Conservation (phyloP, 495 filamentous ascomycete species). For the Aspergillus leporis region DNA sequence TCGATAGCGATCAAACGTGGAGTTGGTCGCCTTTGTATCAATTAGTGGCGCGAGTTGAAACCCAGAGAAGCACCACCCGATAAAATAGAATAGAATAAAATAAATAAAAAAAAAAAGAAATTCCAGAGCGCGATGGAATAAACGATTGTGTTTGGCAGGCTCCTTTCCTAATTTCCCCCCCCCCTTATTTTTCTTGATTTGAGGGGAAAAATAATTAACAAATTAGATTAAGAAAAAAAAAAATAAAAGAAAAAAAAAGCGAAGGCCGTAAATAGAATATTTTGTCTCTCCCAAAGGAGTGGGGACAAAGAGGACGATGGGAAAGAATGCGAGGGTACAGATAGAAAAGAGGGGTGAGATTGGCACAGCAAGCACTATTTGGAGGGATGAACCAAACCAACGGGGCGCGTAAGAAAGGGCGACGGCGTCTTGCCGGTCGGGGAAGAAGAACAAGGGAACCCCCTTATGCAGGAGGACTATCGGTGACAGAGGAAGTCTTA, state of each 20-base stretch:
- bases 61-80: conserved; percentile 13
- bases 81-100: conserved; percentile 12
- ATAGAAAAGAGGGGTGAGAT: conserved; percentile 8
- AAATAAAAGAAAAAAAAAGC: conserved; percentile 1
- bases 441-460: conserved; percentile 11
- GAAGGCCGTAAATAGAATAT: neutral
- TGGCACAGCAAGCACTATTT: conserved; percentile 8
- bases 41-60: conserved; percentile 19
- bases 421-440: conserved; percentile 9
- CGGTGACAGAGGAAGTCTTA: conserved; percentile 12
- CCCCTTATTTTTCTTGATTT: conserved; percentile 1
- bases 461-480: neutral
- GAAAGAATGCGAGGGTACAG: conserved; percentile 5
- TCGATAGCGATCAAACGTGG: conserved; percentile 7
- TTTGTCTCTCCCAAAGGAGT: conserved; percentile 3
- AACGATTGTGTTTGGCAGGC: conserved; percentile 6
- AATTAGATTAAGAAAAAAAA: neutral
- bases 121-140: conserved; percentile 8
- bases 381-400: conserved; percentile 8
- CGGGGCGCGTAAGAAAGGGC: conserved; percentile 6
- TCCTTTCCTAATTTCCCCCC: neutral
- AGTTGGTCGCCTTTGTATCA: conserved; percentile 14
- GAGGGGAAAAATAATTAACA: neutral
- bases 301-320: conserved; percentile 10
- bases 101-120: conserved; percentile 5